Conservation (phyloP, 2,329 filamentous ascomycete genomes). For the Calonectria multiphialidica region DNA sequence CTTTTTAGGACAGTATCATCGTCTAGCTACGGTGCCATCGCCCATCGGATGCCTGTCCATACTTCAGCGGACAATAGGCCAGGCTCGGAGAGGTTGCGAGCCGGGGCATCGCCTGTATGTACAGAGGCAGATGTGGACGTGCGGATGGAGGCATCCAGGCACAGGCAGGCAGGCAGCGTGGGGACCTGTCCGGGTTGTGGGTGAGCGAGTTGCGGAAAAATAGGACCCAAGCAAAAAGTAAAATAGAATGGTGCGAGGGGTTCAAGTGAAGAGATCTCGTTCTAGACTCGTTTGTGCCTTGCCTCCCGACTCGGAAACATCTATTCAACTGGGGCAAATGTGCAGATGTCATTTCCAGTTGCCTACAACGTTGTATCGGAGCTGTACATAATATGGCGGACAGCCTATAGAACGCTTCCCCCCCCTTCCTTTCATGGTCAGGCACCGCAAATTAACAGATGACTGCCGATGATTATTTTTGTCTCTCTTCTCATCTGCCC, state of each 20-base stretch:
- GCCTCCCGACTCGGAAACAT: neutral
- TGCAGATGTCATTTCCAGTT: neutral
- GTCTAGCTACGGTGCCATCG: neutral
- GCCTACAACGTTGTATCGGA: neutral
- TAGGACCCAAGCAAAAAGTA: neutral
- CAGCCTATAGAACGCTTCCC: neutral
- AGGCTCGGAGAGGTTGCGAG: neutral
- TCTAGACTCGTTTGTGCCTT: neutral
- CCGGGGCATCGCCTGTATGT: neutral
- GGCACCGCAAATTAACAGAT: neutral
- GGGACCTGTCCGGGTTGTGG: neutral
- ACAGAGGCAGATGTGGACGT: neutral
- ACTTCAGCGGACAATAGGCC: neutral
- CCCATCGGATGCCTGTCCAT: constrained; percentile 2
- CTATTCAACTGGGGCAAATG: neutral
- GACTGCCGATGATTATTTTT: neutral
- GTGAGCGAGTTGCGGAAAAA: constrained; percentile 2
- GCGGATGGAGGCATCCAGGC: neutral
- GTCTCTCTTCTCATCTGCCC: neutral
- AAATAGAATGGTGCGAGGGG: neutral
- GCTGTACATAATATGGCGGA: neutral
- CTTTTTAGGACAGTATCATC: constrained; percentile 16
- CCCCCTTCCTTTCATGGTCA: neutral
- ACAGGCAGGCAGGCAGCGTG: neutral
- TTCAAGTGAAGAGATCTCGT: neutral